Conservation (phyloP, 2,329 filamentous ascomycete species). For the Neospermospora avenae region DNA sequence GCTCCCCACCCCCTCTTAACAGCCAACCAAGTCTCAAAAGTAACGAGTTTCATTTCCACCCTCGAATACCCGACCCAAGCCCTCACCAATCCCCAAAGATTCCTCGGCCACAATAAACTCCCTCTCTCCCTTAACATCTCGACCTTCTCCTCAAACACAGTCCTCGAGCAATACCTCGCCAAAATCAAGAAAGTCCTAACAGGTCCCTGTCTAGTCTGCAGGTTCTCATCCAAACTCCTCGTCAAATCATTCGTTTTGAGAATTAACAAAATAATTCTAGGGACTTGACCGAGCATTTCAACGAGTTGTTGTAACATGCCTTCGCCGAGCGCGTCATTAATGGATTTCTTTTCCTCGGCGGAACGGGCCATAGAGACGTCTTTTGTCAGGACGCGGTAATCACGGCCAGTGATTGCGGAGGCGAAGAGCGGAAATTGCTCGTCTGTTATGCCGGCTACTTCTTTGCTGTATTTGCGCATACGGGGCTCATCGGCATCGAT, state of each 20-base stretch:
- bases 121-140: constrained; percentile 53
- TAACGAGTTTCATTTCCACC: constrained; percentile 60
- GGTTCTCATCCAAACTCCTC: constrained; percentile 85
- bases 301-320: constrained; percentile 87
- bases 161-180: constrained; percentile 64
- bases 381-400: constrained; percentile 71
- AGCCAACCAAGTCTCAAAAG: constrained; percentile 60
- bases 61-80: constrained; percentile 58
- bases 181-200: constrained; percentile 66
- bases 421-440: constrained; percentile 94
- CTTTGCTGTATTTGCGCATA: constrained; percentile 86
- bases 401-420: constrained; percentile 90
- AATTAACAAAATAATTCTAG: constrained; percentile 88
- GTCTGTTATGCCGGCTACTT: constrained; percentile 85
- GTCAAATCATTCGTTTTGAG: constrained; percentile 98
- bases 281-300: constrained; percentile 81
- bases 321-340: constrained; percentile 79
- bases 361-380: constrained; percentile 57
- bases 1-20: constrained; percentile 43
- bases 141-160: constrained; percentile 62
- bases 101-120: constrained; percentile 56
- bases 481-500: constrained; percentile 80
- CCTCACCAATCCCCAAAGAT: constrained; percentile 49
- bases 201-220: constrained; percentile 69
- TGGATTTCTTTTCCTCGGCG: constrained; percentile 77